These are phyloP conservation scores for Neurospora sp. DNA, from an alignment of 495 filamentous ascomycete species.

Conservation along the genomic window DNA sequence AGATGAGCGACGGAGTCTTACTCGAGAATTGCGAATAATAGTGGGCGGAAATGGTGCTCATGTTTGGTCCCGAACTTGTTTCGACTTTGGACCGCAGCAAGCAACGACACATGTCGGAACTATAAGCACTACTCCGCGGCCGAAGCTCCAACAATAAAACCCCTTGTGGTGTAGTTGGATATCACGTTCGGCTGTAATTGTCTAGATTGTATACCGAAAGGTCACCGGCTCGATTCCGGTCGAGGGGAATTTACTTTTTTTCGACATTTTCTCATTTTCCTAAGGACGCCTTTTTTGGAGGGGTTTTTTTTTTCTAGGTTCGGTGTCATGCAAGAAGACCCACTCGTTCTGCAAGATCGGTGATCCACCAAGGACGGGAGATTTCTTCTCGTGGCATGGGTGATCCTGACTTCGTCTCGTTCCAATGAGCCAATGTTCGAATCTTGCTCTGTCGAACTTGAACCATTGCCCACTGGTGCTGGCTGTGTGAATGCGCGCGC, in stretches of 20 bases:
- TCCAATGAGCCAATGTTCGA: too few species aligned
- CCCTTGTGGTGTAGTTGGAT: neutral
- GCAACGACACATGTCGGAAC: too few species aligned
- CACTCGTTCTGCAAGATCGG: neutral
- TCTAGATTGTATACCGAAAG: neutral
- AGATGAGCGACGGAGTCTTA: too few species aligned
- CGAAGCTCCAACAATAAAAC: neutral
- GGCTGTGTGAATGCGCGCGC: too few species aligned
- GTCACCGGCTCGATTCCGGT: neutral
- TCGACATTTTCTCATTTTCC: neutral
- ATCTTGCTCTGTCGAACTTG: too few species aligned
- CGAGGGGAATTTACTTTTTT: neutral
- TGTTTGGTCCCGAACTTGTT: neutral
- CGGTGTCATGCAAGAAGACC: neutral
- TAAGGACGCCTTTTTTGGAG: neutral
- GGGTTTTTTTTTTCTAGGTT: neutral
- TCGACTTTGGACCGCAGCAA: too few species aligned
- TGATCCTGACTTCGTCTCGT: neutral
- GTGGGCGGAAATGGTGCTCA: neutral
- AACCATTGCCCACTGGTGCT: too few species aligned
- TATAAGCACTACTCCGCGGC: neutral
- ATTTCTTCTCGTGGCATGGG: neutral
- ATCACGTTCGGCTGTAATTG: neutral
- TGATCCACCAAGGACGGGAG: neutral
- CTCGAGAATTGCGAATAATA: neutral